Evolutionary conservation across 1,284 basidiomycete genomes (phyloP).

Genomic region (Apiotrichum brassicae): DNA sequence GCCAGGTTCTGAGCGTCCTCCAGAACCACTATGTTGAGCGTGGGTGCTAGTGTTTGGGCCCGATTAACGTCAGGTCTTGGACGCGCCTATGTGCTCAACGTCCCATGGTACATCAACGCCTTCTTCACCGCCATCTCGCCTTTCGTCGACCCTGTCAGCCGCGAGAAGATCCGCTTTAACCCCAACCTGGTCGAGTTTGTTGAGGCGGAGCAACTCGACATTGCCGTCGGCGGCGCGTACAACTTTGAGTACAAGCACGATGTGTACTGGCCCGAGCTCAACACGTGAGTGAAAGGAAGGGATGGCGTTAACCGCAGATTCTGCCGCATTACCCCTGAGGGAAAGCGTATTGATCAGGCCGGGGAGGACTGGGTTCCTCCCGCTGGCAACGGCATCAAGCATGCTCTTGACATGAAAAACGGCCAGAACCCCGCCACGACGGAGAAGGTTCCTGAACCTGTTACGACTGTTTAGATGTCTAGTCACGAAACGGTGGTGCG

Average conservation of each 20-base stretch:
- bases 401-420: background rate
- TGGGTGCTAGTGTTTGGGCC: conserved; percentile 55
- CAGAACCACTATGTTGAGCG: conserved; percentile 82
- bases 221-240: conserved; percentile 71
- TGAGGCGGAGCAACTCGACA: conserved; percentile 67
- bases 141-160: conserved; percentile 81
- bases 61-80: conserved; percentile 67
- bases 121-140: conserved; percentile 82
- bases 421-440: background rate
- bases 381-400: conserved; percentile 35
- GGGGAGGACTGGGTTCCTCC: conserved; percentile 35
- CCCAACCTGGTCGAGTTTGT: conserved; percentile 69
- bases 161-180: conserved; percentile 88
- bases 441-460: too few relatives aligned
- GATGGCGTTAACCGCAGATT: conserved; percentile 6
- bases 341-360: conserved; percentile 29
- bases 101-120: conserved; percentile 68
- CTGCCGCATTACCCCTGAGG: conserved; percentile 34
- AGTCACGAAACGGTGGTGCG: too few relatives aligned
- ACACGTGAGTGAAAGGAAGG: conserved; percentile 51
- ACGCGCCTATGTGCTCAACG: conserved; percentile 73
- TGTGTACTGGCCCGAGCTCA: conserved; percentile 69
- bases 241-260: conserved; percentile 68
- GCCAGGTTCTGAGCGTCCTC: conserved; percentile 71
- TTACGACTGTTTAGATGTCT: too few relatives aligned